phyloP scores from a whole-genome alignment of 176 grass and related monocot species.

The Musa beccarii region DNA sequence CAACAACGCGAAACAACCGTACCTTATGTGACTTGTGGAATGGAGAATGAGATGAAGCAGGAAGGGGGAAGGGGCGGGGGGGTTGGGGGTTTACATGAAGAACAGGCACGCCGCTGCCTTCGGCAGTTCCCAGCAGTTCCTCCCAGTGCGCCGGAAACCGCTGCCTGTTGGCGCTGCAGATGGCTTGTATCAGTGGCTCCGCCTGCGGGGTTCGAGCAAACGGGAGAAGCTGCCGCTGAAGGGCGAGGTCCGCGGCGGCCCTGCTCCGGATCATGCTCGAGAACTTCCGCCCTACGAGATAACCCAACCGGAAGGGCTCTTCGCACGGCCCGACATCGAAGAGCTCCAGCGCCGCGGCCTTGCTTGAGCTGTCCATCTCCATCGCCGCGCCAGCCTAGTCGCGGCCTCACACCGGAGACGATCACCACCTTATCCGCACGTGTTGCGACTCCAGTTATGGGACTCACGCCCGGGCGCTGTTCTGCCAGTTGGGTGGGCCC shows the following conservation, averaged over 20 bases:
- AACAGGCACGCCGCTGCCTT: conserved; percentile 49
- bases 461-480: no score
- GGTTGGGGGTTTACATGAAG: conserved; percentile 28
- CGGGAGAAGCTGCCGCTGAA: conserved; percentile 64
- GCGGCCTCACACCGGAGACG: neutral
- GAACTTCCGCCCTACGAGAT: conserved; percentile 50
- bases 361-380: neutral
- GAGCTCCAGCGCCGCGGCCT: conserved; percentile 10
- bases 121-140: conserved; percentile 56
- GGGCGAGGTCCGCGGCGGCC: conserved; percentile 39
- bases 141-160: conserved; percentile 66
- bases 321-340: conserved; percentile 49
- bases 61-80: neutral
- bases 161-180: conserved; percentile 39
- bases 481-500: no score
- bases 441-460: no score
- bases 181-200: conserved; percentile 33
- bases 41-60: neutral
- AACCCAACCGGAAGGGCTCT: conserved; percentile 33
- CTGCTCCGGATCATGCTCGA: conserved; percentile 45
- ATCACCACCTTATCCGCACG: neutral
- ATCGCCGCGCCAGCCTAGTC: neutral
- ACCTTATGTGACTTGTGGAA: no score
- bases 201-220: conserved; percentile 43
- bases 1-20: neutral